Evolutionary conservation across 2,329 filamentous ascomycete genomes (phyloP), one percentile per base, ranked within the genome.

Genomic region (Pestalotiopsis sp.): DNA sequence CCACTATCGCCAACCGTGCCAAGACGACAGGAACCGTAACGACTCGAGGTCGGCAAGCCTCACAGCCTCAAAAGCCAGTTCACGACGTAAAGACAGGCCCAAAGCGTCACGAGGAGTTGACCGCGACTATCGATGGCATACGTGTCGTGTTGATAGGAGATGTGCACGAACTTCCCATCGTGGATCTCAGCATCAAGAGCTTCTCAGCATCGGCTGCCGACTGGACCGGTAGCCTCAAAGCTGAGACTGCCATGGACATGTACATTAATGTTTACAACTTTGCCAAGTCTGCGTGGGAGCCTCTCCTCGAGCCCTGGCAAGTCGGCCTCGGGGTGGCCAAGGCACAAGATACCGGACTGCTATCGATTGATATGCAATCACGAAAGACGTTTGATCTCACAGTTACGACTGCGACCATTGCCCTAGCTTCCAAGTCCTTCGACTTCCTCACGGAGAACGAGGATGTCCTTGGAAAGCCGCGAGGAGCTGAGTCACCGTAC

Each of bases 221-320:
- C 77, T 99, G 96, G 96, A 95, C 95, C 1, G 91, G 91, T 4
- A 92, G 91, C 25, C 86, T 99, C 79, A 94, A 91, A 75, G 95
- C 93, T 0, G 94, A 98, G 77, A 93, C 94, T 0, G 92, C 90
- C n/a, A 91, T 99, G 62, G 94, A 98, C 71, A 94, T 95, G 72
- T 97, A 97, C 80, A 89, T 97, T 74, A 99, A 98, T 75, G 92
- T 99, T 31, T 99, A 97, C 85, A 99, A 99, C 80, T 99, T 99
- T 81, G 96, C 96, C 14, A 99, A 99, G 79, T 99, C 96, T 0
- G 94, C 94, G 3, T 99, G 96, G 96, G 96, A 99, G 79, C 96
- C 96, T 3, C 82, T 99, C 41, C 90, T 99, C 31, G 96, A 99
- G 78, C 97, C 97, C 7, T 99, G 96, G 96, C 91, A 95, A 73